Evolutionary conservation across 805 yeast species (phyloP).

Genomic region (Debaryomyces tyrocola): DNA sequence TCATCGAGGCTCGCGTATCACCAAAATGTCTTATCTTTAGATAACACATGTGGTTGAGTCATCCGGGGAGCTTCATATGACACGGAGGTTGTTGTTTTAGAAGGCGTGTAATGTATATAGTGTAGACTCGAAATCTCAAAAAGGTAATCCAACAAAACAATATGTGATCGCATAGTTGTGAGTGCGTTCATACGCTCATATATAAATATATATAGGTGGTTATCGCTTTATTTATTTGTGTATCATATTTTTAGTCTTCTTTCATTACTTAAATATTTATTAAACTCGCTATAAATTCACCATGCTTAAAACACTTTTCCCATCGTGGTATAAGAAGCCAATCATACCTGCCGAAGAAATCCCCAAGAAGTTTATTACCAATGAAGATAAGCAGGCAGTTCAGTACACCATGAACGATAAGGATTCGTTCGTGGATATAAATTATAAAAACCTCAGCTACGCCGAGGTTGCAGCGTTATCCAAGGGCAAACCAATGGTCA

Average conservation of each 20-base stretch:
- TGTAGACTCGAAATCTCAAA: not conserved
- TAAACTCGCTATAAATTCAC: not conserved
- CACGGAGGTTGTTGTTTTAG: too few relatives aligned
- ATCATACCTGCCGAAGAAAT: constrained; percentile 10
- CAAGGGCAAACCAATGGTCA: constrained; percentile 17
- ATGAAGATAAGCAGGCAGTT: constrained; percentile 20
- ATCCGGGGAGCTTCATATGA: not conserved
- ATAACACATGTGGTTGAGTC: not conserved
- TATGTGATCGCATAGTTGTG: not conserved
- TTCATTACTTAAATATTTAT: too few relatives aligned
- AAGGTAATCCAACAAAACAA: not conserved
- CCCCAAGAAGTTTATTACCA: constrained; percentile 29
- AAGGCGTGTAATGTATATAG: not conserved
- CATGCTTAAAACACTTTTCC: constrained; percentile 19
- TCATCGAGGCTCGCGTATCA: not conserved
- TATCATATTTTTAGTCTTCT: not conserved
- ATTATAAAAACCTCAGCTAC: constrained; percentile 35
- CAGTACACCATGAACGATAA: constrained; percentile 29
- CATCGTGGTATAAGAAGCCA: constrained; percentile 16
- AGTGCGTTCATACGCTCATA: too few relatives aligned
- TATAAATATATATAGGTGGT: not conserved
- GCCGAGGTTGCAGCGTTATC: constrained; percentile 44
- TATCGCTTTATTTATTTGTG: not conserved
- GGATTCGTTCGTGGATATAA: constrained; percentile 38
- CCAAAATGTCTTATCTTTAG: not conserved